A percentile compares a stretch with the other conserved stretches of the same genome.
These are phyloP conservation scores for Thelonectria olida DNA, from an alignment of 2,329 filamentous ascomycete genomes.

Conservation along the genomic window DNA sequence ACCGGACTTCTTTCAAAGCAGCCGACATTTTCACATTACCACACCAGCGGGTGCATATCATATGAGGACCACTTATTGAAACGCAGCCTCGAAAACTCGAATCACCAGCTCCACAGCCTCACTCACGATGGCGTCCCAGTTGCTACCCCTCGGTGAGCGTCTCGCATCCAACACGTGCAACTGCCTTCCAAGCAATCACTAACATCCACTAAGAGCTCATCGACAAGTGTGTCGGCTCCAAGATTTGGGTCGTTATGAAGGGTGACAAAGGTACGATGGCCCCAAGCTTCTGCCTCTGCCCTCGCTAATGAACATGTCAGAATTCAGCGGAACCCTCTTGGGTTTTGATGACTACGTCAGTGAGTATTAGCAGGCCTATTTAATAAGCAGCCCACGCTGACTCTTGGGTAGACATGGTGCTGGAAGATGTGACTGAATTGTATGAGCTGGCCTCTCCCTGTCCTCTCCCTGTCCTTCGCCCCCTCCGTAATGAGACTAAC, in stretches of 20 bases:
- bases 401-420: slow-evolving; percentile 82
- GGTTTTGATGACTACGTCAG: slow-evolving; percentile 99
- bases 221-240: slow-evolving; percentile 97
- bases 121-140: slow-evolving; percentile 73
- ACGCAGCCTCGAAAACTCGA: not conserved
- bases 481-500: slow-evolving; percentile 30
- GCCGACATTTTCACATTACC: not conserved
- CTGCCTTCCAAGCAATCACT: slow-evolving; percentile 20
- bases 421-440: slow-evolving; percentile 98
- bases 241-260: slow-evolving; percentile 99
- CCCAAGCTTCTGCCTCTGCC: not conserved
- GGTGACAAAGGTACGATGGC: slow-evolving; percentile 83
- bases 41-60: not conserved
- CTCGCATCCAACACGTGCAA: not conserved
- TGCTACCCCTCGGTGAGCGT: slow-evolving; percentile 73
- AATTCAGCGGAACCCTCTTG: slow-evolving; percentile 93
- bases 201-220: slow-evolving; percentile 78
- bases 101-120: slow-evolving; percentile 16
- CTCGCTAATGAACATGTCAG: slow-evolving; percentile 56
- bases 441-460: slow-evolving; percentile 54
- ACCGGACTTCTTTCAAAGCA: not conserved
- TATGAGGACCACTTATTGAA: not conserved
- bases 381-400: slow-evolving; percentile 25
- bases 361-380: slow-evolving; percentile 63
- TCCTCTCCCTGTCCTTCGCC: too few species aligned